Percentiles rank a stretch among this genome's conserved stretches.
phyloP scores from a whole-genome alignment of 2,329 filamentous ascomycete species.

The Talaromyces sp. region DNA sequence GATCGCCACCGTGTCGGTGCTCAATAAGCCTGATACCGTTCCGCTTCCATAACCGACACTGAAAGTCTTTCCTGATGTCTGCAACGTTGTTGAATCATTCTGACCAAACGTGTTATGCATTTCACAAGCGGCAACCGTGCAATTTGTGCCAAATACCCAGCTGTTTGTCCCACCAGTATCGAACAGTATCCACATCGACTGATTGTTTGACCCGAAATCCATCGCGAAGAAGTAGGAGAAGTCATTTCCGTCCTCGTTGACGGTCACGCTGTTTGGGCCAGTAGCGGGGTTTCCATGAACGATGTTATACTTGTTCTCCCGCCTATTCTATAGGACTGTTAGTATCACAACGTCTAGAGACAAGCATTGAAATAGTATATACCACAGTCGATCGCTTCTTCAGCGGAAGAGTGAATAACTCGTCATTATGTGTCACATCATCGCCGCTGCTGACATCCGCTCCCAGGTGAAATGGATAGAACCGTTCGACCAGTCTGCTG shows the following conservation, averaged over 20 bases:
- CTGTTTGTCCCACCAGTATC: conserved; percentile 60
- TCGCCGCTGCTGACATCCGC: conserved; percentile 16
- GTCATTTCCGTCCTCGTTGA: conserved; percentile 52
- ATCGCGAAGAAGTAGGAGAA: conserved; percentile 51
- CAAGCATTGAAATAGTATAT: not conserved
- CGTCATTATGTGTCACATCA: conserved; percentile 11
- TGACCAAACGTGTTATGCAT: conserved; percentile 66
- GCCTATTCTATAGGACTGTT: conserved; percentile 25
- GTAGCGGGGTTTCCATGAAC: conserved; percentile 36
- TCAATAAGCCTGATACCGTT: conserved; percentile 61
- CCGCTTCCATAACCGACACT: conserved; percentile 73
- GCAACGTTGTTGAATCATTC: conserved; percentile 60
- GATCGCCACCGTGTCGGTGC: conserved; percentile 62
- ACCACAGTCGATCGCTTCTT: conserved; percentile 29
- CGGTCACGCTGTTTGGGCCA: conserved; percentile 44
- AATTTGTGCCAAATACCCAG: conserved; percentile 75
- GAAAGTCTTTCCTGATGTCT: conserved; percentile 52
- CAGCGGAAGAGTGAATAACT: conserved; percentile 32
- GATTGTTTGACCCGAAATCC: conserved; percentile 45
- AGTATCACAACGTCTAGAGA: not conserved
- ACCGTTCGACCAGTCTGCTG: conserved; percentile 26
- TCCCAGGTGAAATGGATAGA: conserved; percentile 28
- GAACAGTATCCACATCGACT: conserved; percentile 50
- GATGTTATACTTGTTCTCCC: conserved; percentile 48
- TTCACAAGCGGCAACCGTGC: conserved; percentile 60